phyloP scores from a whole-genome alignment of 2,329 filamentous ascomycete genomes.

The Diplodia seriata region DNA sequence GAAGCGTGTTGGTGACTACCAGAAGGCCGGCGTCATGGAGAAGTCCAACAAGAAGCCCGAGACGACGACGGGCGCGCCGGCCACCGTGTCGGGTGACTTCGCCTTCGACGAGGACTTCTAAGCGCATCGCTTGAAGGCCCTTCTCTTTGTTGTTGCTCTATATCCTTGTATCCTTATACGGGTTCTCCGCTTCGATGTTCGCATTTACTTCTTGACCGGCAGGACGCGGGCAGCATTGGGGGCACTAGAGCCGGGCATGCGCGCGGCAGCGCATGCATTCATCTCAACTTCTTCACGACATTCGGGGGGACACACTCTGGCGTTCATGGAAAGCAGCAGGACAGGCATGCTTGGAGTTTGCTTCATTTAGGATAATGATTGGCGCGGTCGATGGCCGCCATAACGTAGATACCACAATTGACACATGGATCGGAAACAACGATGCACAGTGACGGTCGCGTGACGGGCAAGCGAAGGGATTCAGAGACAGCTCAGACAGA shows the following conservation, averaged over 20 bases:
- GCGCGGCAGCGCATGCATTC: constrained; percentile 17
- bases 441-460: not conserved
- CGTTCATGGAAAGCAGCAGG: constrained; percentile 23
- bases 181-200: constrained; percentile 37
- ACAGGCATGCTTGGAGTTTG: constrained; percentile 31
- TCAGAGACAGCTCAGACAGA: not conserved
- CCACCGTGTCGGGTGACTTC: constrained; percentile 72
- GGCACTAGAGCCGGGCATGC: constrained; percentile 17
- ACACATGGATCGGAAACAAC: constrained; percentile 16
- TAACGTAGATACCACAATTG: constrained; percentile 32
- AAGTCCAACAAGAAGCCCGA: constrained; percentile 73
- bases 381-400: constrained; percentile 7
- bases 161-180: constrained; percentile 35
- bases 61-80: constrained; percentile 54
- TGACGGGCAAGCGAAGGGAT: not conserved
- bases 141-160: constrained; percentile 35
- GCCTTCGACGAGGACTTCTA: constrained; percentile 97
- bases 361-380: constrained; percentile 27
- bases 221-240: constrained; percentile 24
- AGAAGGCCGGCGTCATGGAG: constrained; percentile 98
- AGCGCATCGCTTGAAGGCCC: constrained; percentile 44
- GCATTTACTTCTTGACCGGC: constrained; percentile 37
- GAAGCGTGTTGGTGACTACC: constrained; percentile 99
- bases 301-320: constrained; percentile 20
- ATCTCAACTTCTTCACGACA: constrained; percentile 15